A percentile compares a stretch with the other conserved stretches of the same genome.
These are phyloP conservation scores for Sporobolomyces phaffii DNA, from an alignment of 768 basidiomycete species.

Conservation along the genomic window DNA sequence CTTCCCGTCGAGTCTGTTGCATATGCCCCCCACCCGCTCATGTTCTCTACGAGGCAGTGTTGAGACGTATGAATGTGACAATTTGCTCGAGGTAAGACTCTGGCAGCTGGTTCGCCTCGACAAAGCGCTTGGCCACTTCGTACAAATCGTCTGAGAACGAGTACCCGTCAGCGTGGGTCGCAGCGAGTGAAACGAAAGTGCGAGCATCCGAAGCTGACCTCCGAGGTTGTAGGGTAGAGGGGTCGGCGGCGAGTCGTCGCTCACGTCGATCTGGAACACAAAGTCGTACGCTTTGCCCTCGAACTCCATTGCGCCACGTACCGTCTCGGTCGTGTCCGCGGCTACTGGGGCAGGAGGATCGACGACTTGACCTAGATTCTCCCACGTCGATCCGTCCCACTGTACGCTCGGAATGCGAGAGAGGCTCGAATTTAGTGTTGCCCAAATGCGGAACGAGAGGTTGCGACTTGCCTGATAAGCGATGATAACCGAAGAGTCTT, in stretches of 20 bases:
- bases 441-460: neutral
- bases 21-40: no score
- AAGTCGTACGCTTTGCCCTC: constrained; percentile 93
- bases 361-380: constrained; percentile 90
- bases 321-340: constrained; percentile 42
- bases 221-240: constrained; percentile 84
- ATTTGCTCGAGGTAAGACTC: constrained; percentile 77
- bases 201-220: constrained; percentile 6
- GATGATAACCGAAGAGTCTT: constrained; percentile 53
- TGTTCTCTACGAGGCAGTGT: no score
- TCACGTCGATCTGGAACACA: constrained; percentile 92
- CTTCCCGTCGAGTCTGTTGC: no score
- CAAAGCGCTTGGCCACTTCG: constrained; percentile 55
- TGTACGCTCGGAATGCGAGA: constrained; percentile 45
- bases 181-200: no score
- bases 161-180: neutral
- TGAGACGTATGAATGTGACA: constrained; percentile 64
- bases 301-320: no score
- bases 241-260: constrained; percentile 83
- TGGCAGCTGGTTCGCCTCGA: constrained; percentile 43
- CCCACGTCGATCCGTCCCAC: constrained; percentile 78
- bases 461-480: constrained; percentile 55
- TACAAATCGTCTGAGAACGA: constrained; percentile 66
- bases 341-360: constrained; percentile 54
- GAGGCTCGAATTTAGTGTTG: constrained; percentile 53